A percentile compares a stretch with the other conserved stretches of the same genome.
Conservation (phyloP, 1,284 basidiomycete species). For the Rhodotorula sp. region DNA sequence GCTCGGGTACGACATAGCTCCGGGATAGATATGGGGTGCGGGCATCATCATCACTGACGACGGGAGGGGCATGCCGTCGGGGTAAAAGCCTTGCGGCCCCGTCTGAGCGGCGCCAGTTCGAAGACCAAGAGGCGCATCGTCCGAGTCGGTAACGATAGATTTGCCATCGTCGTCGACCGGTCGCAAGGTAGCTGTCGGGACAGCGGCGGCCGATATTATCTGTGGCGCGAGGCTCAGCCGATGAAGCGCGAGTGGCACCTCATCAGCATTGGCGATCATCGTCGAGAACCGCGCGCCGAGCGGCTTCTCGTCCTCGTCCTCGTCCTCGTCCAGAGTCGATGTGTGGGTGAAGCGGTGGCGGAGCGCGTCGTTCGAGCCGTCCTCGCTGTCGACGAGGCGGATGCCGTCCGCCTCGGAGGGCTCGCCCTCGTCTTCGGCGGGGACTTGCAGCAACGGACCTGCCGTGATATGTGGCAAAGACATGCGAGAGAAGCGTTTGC, state of each 20-base stretch:
- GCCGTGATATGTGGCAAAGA: not conserved
- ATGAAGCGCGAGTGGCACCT: conserved; percentile 31
- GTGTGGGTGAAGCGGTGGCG: not conserved
- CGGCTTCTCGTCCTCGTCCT: conserved; percentile 12
- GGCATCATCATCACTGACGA: not conserved
- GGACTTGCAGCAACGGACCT: not conserved
- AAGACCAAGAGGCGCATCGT: conserved; percentile 34
- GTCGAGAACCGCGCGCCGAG: conserved; percentile 10
- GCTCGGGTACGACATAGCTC: not conserved
- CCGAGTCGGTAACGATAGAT: conserved; percentile 17
- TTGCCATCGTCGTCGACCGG: conserved; percentile 24
- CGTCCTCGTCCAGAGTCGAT: not conserved
- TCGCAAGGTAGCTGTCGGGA: conserved; percentile 3
- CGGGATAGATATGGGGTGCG: not conserved
- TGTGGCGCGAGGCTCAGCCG: conserved; percentile 22
- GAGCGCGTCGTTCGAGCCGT: not conserved
- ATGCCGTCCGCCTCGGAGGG: not conserved
- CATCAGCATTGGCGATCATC: conserved; percentile 16
- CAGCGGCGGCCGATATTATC: not conserved
- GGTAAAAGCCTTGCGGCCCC: no score
- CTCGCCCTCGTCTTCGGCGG: not conserved
- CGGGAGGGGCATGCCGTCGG: not conserved
- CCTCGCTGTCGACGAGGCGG: not conserved
- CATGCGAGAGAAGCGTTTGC: conserved; percentile 6
- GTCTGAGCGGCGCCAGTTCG: conserved; percentile 1